Evolutionary conservation across 805 yeast genomes (phyloP).

Genomic region (Cyberlindnera subsufficiens): DNA sequence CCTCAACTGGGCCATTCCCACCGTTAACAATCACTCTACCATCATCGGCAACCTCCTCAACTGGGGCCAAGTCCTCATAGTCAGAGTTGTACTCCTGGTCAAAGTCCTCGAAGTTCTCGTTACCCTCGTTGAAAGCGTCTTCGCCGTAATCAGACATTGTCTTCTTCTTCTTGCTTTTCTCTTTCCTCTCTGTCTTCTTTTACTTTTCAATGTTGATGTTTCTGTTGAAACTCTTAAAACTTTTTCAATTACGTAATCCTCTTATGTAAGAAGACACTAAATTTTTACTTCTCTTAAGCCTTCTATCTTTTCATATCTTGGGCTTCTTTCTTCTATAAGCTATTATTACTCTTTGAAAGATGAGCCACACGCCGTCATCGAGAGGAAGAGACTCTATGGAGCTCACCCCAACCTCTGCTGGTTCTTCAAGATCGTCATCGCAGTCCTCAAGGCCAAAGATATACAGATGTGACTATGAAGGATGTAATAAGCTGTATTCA

Average conservation of each 20-base stretch:
- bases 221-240: no score
- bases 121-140: constrained; percentile 61
- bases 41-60: constrained; percentile 44
- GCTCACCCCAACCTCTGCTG: constrained; percentile 4
- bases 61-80: constrained; percentile 41
- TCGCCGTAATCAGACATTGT: constrained; percentile 53
- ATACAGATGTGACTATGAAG: constrained; percentile 56
- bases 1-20: constrained; percentile 48
- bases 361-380: neutral
- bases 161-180: neutral
- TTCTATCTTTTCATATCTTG: no score
- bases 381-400: constrained; percentile 1
- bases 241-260: no score
- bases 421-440: constrained; percentile 24
- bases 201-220: no score
- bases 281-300: no score
- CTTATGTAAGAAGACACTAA: no score
- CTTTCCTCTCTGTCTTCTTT: no score
- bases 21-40: constrained; percentile 72
- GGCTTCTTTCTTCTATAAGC: no score
- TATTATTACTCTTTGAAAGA: neutral
- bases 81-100: constrained; percentile 84
- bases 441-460: constrained; percentile 47
- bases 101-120: constrained; percentile 70
- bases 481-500: constrained; percentile 71